A percentile compares a stretch with the other conserved stretches of the same genome.
Conservation (phyloP, 441 rosid genomes). For the Omphalea diandra region DNA sequence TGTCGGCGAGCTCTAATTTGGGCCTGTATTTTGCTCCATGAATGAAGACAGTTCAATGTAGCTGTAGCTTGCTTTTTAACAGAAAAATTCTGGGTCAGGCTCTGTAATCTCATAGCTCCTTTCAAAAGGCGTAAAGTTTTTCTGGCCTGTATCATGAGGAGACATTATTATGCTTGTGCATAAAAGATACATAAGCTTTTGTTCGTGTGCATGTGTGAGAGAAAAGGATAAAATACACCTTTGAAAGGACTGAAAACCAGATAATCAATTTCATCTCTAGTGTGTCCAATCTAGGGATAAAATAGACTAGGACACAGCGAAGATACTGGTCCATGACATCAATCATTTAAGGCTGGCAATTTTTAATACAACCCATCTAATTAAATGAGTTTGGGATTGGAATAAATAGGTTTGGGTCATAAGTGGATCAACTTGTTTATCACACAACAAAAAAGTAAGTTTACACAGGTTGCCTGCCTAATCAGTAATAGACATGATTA, state of each 20-base stretch:
- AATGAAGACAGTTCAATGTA: constrained; percentile 65
- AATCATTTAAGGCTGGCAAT: too few species aligned
- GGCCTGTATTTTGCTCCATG: constrained; percentile 79
- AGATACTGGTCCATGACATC: not conserved
- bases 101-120: constrained; percentile 60
- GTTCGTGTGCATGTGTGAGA: not conserved
- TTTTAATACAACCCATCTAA: too few species aligned
- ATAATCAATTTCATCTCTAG: not conserved
- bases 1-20: constrained; percentile 70
- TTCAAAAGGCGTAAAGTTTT: constrained; percentile 59
- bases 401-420: too few species aligned
- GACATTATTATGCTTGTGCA: not conserved
- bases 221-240: not conserved
- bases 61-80: constrained; percentile 61
- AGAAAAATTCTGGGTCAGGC: constrained; percentile 39
- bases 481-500: too few species aligned
- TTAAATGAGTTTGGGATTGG: too few species aligned
- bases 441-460: too few species aligned
- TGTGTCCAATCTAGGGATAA: not conserved
- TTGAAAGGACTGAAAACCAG: not conserved
- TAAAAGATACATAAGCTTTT: not conserved
- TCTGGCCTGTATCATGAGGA: constrained; percentile 58
- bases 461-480: too few species aligned
- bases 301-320: not conserved
- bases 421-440: too few species aligned